phyloP scores from a whole-genome alignment of 2,329 filamentous ascomycete genomes.

The Monosporascus cannonballus region DNA sequence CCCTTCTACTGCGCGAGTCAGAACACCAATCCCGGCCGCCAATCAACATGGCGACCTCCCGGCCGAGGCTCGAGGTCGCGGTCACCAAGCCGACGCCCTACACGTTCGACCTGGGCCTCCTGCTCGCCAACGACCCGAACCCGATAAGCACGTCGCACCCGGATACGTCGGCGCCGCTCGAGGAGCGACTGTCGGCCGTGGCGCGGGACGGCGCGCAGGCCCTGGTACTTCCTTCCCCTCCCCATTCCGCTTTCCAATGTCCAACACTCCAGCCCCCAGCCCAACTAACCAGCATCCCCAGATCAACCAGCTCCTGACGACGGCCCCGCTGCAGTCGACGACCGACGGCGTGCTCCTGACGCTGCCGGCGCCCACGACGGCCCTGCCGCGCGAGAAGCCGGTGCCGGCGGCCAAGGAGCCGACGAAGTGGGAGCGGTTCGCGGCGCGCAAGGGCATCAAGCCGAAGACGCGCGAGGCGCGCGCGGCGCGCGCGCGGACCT shows the following conservation, averaged over 20 bases:
- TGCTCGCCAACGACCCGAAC: constrained; percentile 83
- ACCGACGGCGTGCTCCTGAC: constrained; percentile 67
- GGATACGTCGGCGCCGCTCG: constrained; percentile 47
- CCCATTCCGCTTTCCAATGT: background rate
- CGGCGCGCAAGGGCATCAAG: constrained; percentile 93
- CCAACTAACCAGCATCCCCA: background rate
- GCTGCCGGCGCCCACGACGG: constrained; percentile 64
- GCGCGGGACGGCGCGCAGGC: constrained; percentile 88
- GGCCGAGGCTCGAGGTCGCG: constrained; percentile 23
- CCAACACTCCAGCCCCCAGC: background rate
- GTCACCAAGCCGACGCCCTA: constrained; percentile 25
- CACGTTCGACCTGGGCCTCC: constrained; percentile 51
- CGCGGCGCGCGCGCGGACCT: constrained; percentile 65
- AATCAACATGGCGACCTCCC: constrained; percentile 15
- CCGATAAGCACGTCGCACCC: constrained; percentile 37
- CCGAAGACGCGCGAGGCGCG: constrained; percentile 75
- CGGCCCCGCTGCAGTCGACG: constrained; percentile 71
- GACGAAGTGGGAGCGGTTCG: constrained; percentile 96
- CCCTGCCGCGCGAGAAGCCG: constrained; percentile 85
- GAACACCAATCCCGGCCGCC: background rate
- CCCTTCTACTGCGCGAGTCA: background rate
- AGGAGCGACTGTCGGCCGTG: constrained; percentile 62
- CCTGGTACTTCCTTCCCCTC: constrained; percentile 34
- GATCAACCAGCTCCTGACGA: constrained; percentile 89
- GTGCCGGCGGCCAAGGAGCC: constrained; percentile 73